Evolutionary conservation across 805 yeast species (phyloP).

Genomic region (Jamesozyma jinghongensis): DNA sequence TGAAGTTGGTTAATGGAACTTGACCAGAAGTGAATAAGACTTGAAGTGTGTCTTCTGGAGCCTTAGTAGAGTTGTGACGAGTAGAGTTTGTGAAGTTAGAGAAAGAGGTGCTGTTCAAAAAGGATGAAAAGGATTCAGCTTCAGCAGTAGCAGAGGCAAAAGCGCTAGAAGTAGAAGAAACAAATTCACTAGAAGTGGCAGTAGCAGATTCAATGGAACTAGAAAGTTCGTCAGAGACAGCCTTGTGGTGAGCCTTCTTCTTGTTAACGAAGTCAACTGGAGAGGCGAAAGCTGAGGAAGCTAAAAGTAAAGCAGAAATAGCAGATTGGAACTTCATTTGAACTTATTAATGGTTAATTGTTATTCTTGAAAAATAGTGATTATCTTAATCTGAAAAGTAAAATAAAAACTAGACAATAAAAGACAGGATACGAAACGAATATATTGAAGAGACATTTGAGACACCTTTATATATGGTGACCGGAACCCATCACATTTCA

Average conservation of each 20-base stretch:
- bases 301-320: conserved; percentile 11
- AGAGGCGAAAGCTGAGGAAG: conserved; percentile 11
- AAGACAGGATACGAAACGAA: background rate
- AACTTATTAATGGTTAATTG: background rate
- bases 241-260: conserved; percentile 1
- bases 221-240: background rate
- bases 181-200: background rate
- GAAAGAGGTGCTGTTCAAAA: background rate
- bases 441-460: too few species aligned
- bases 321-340: conserved; percentile 10
- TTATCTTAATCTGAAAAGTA: background rate
- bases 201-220: background rate
- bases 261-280: conserved; percentile 8
- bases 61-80: background rate
- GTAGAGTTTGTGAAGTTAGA: conserved; percentile 2
- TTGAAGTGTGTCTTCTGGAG: conserved; percentile 10
- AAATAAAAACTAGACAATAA: background rate
- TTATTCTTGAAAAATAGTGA: too few species aligned
- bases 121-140: background rate
- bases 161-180: background rate
- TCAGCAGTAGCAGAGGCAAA: background rate
- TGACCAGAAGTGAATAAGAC: conserved; percentile 20
- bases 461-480: too few species aligned
- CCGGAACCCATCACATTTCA: too few species aligned
- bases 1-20: conserved; percentile 9